phyloP scores from a whole-genome alignment of 257 asterid species.

The Gynochthodes officinalis region DNA sequence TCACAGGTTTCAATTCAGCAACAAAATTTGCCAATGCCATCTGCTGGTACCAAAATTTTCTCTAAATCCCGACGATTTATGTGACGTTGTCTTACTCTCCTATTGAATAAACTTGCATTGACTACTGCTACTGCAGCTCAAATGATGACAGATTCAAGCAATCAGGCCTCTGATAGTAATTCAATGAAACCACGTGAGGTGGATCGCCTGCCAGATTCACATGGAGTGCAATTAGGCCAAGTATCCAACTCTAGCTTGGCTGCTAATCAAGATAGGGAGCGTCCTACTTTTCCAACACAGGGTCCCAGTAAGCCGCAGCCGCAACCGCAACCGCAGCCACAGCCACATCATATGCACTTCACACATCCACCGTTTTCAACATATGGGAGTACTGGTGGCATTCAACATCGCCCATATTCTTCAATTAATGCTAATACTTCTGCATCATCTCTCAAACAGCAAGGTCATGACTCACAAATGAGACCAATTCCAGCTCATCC shows the following conservation, averaged over 20 bases:
- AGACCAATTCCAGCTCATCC: constrained; percentile 63
- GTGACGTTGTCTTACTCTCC: constrained; percentile 16
- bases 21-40: constrained; percentile 40
- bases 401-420: constrained; percentile 49
- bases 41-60: constrained; percentile 40
- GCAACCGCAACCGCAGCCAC: constrained; percentile 46
- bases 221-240: constrained; percentile 45
- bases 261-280: constrained; percentile 65
- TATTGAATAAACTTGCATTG: constrained; percentile 25
- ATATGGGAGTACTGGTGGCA: constrained; percentile 50
- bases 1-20: constrained; percentile 43
- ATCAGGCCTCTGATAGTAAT: constrained; percentile 38
- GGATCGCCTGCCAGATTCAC: constrained; percentile 56
- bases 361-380: constrained; percentile 56
- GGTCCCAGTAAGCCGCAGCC: constrained; percentile 67
- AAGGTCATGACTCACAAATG: constrained; percentile 59
- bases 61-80: constrained; percentile 18
- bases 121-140: constrained; percentile 23
- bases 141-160: constrained; percentile 42
- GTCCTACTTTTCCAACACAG: constrained; percentile 50
- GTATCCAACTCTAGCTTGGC: constrained; percentile 38
- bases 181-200: constrained; percentile 41
- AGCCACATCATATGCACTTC: constrained; percentile 58
- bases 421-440: constrained; percentile 44
- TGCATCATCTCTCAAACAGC: constrained; percentile 52